Percentiles rank a stretch among this genome's conserved stretches.
phyloP scores from a whole-genome alignment of 78 protist species.

The Guillardia theta region DNA sequence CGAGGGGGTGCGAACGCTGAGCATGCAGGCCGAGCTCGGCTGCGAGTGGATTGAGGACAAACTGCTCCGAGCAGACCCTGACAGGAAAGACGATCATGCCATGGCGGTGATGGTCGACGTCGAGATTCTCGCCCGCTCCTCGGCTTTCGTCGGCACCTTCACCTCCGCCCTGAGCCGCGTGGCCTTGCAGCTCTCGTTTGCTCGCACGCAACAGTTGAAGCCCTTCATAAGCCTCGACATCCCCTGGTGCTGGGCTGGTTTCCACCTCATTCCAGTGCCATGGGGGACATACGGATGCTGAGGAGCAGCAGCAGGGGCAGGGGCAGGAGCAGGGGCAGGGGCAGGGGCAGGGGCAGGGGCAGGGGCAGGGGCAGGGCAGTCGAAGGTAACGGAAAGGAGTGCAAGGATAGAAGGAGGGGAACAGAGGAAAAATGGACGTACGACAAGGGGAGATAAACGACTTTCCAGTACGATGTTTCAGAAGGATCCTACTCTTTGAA shows the following conservation, averaged over 20 bases:
- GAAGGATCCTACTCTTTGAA: no score
- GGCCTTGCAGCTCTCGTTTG: background rate
- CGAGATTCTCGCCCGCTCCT: background rate
- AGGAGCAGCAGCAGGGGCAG: background rate
- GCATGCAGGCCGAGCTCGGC: background rate
- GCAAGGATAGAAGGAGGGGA: no score
- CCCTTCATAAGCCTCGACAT: background rate
- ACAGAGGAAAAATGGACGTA: no score
- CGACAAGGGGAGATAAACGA: no score
- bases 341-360: no score
- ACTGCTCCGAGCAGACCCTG: background rate
- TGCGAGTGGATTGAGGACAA: constrained; percentile 45
- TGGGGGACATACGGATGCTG: constrained; percentile 22
- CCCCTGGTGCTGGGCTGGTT: constrained; percentile 32
- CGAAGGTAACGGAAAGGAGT: no score
- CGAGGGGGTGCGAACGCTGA: background rate
- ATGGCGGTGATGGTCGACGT: constrained; percentile 5
- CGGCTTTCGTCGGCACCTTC: constrained; percentile 11
- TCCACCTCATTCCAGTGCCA: background rate
- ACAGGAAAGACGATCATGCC: background rate
- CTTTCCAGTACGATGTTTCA: no score
- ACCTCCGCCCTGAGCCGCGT: constrained; percentile 37
- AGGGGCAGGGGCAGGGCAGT: no score
- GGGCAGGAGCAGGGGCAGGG: no score
- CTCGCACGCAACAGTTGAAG: background rate